These are phyloP conservation scores for Sicyos edulis DNA, from an alignment of 306 rosid genomes.

Conservation along the genomic window DNA sequence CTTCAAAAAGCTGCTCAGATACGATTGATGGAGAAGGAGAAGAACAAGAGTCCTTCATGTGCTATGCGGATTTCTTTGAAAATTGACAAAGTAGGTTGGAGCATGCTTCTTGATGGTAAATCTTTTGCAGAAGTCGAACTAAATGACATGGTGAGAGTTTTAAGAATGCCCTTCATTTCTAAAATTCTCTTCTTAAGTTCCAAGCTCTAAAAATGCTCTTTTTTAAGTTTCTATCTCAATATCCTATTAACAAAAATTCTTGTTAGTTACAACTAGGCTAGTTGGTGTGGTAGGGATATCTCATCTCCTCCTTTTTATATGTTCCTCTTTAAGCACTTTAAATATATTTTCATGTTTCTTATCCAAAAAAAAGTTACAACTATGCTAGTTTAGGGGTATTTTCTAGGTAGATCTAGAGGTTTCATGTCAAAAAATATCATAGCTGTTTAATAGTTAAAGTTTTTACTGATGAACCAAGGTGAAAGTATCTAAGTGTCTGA, in stretches of 20 bases:
- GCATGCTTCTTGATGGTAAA: slow-evolving; percentile 97
- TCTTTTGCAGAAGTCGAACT: slow-evolving; percentile 97
- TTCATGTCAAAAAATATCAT: slow-evolving; percentile 9
- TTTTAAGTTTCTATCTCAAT: background rate
- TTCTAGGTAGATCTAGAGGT: slow-evolving; percentile 9
- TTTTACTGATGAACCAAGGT: background rate
- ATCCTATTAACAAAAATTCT: background rate
- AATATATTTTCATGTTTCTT: background rate
- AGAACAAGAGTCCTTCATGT: slow-evolving; percentile 92
- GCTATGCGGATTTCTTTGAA: slow-evolving; percentile 96
- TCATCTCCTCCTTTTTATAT: background rate
- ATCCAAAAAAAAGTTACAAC: background rate
- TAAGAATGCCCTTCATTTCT: slow-evolving; percentile 2
- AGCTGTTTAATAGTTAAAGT: background rate
- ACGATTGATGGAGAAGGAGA: slow-evolving; percentile 87
- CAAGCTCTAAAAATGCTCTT: background rate
- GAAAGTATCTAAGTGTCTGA: background rate
- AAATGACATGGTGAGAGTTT: slow-evolving; percentile 81
- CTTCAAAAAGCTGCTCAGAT: slow-evolving; percentile 85
- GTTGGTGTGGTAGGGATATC: slow-evolving; percentile 2
- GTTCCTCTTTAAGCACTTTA: background rate
- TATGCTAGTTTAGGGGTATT: background rate
- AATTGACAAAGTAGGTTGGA: slow-evolving; percentile 91
- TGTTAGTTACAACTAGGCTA: slow-evolving; percentile 7
- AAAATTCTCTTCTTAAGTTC: background rate